Conservation (phyloP, 1,284 basidiomycete species). For the Crepidotus sp. region DNA sequence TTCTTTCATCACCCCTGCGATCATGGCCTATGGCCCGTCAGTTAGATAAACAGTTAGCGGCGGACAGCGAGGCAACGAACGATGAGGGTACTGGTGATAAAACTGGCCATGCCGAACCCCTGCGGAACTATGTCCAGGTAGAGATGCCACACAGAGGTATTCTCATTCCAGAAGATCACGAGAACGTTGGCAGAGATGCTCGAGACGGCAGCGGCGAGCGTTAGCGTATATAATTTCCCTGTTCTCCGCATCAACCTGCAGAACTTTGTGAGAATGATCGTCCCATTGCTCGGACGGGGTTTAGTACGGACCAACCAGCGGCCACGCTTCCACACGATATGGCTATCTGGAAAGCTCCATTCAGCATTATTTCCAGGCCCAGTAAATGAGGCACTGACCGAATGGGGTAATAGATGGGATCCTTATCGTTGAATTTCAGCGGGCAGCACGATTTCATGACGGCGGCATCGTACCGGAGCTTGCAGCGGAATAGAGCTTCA, state of each 20-base stretch:
- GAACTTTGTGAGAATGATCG: constrained; percentile 17
- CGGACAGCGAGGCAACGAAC: constrained; percentile 34
- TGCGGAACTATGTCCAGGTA: constrained; percentile 74
- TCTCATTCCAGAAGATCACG: constrained; percentile 53
- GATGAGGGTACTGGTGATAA: constrained; percentile 78
- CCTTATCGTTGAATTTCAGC: constrained; percentile 30
- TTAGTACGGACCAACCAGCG: constrained; percentile 63
- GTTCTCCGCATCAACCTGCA: constrained; percentile 74
- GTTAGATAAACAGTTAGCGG: constrained; percentile 11
- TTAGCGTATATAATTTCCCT: constrained; percentile 72
- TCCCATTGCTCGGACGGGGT: not conserved
- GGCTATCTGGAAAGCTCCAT: constrained; percentile 41
- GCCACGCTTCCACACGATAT: constrained; percentile 75
- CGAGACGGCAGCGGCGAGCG: constrained; percentile 47
- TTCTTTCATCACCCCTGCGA: constrained; percentile 70
- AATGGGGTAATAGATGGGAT: constrained; percentile 81
- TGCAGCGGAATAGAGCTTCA: constrained; percentile 63
- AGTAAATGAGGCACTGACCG: constrained; percentile 38
- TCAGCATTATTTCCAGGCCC: constrained; percentile 14
- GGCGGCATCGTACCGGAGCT: constrained; percentile 47
- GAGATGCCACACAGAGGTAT: constrained; percentile 54
- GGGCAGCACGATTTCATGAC: constrained; percentile 14
- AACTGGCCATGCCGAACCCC: constrained; percentile 74
- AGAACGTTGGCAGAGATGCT: constrained; percentile 48
- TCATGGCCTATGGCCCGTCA: constrained; percentile 56